These are phyloP conservation scores for Aciculosporium take DNA, from an alignment of 2,329 filamentous ascomycete species.

Conservation along the genomic window DNA sequence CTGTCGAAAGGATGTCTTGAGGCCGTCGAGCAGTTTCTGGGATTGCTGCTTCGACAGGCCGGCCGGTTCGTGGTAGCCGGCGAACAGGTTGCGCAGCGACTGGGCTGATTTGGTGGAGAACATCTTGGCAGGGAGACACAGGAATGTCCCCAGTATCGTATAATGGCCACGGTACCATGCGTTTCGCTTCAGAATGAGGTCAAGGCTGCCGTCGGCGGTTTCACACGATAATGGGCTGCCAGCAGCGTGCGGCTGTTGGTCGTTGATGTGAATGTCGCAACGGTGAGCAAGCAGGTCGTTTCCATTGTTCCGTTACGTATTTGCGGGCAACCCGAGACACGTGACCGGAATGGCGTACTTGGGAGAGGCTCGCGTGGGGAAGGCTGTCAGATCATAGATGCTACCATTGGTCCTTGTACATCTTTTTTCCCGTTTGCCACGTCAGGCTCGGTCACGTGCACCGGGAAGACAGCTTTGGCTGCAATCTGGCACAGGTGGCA, in stretches of 20 bases:
- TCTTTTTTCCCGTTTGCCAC: too few species aligned
- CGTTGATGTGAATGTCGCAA: not conserved
- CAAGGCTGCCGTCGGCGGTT: constrained; percentile 8
- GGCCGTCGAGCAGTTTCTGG: constrained; percentile 38
- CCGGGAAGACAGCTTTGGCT: too few species aligned
- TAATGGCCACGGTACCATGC: not conserved
- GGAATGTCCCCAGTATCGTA: too few species aligned
- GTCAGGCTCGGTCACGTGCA: too few species aligned
- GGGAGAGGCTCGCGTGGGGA: too few species aligned
- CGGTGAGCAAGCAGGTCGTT: too few species aligned
- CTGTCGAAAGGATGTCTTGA: constrained; percentile 42
- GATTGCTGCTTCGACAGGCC: constrained; percentile 36
- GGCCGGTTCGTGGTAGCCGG: constrained; percentile 35
- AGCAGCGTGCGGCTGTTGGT: not conserved
- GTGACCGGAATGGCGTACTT: too few species aligned
- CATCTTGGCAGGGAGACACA: constrained; percentile 14
- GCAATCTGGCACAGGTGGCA: too few species aligned
- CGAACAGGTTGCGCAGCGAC: constrained; percentile 25
- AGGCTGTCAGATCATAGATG: too few species aligned
- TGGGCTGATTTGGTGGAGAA: constrained; percentile 23
- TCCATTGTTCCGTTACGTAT: too few species aligned
- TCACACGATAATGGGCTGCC: constrained; percentile 2
- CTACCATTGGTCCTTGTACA: too few species aligned
- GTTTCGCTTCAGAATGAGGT: not conserved
- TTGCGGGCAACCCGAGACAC: too few species aligned